Percentiles rank a stretch among this genome's conserved stretches.
phyloP scores from a whole-genome alignment of 352 stramenopile genomes.

The Pseudoperonospora humuli region DNA sequence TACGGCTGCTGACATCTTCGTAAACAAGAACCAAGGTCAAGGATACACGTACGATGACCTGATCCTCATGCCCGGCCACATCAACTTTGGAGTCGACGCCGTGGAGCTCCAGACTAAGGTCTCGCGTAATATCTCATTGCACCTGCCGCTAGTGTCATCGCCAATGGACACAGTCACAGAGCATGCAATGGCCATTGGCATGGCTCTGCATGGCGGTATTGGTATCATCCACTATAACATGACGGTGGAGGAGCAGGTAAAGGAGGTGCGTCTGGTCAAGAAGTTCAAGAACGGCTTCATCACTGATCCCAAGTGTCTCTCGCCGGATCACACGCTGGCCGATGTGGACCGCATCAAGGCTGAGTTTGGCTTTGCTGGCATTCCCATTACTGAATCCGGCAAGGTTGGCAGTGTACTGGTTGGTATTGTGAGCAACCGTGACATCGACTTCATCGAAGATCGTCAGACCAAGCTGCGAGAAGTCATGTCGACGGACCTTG shows the following conservation, averaged over 20 bases:
- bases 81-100: slow-evolving; percentile 67
- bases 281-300: slow-evolving; percentile 99
- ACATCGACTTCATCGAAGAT: slow-evolving; percentile 99
- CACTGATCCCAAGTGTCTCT: slow-evolving; percentile 95
- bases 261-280: slow-evolving; percentile 93
- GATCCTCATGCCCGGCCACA: slow-evolving; percentile 75
- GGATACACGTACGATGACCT: slow-evolving; percentile 80
- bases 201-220: slow-evolving; percentile 98
- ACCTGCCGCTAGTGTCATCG: slow-evolving; percentile 93
- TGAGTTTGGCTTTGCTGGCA: slow-evolving; percentile 96
- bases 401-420: slow-evolving; percentile 96
- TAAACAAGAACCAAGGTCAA: slow-evolving; percentile 80
- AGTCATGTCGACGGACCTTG: slow-evolving; percentile 87
- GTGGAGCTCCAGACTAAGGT: slow-evolving; percentile 92
- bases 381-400: slow-evolving; percentile 97
- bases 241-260: slow-evolving; percentile 94
- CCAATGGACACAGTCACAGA: slow-evolving; percentile 99
- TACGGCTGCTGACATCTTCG: slow-evolving; percentile 78
- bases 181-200: slow-evolving; percentile 98
- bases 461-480: slow-evolving; percentile 71
- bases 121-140: slow-evolving; percentile 93
- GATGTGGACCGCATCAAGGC: slow-evolving; percentile 95
- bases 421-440: slow-evolving; percentile 98
- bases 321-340: slow-evolving; percentile 91
- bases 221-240: slow-evolving; percentile 99